A percentile compares a stretch with the other conserved stretches of the same genome.
Evolutionary conservation across 768 basidiomycete genomes (phyloP).

Genomic region (Cytidiella melzeri): DNA sequence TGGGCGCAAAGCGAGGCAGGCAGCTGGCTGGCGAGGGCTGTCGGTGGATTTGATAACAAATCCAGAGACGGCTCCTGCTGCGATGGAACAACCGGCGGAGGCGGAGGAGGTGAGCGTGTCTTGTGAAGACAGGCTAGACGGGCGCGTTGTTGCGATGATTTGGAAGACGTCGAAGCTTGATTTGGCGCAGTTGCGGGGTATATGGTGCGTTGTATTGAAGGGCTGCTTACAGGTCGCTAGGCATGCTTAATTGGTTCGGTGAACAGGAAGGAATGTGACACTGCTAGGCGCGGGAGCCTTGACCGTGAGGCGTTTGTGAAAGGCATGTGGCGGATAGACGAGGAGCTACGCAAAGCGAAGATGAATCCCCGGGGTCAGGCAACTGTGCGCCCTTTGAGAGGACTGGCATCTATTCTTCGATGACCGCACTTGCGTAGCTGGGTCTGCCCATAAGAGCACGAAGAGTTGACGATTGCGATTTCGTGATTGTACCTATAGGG

Average conservation of each 20-base stretch:
- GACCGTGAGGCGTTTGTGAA: conserved; percentile 61
- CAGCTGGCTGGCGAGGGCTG: conserved; percentile 69
- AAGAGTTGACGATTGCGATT: too few relatives aligned
- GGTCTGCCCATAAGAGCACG: neutral
- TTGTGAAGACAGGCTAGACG: conserved; percentile 46
- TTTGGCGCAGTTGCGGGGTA: conserved; percentile 44
- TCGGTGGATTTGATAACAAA: conserved; percentile 61
- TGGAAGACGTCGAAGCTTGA: conserved; percentile 61
- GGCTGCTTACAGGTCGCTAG: neutral
- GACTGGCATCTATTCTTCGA: neutral
- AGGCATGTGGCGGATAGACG: conserved; percentile 86
- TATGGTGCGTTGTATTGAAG: conserved; percentile 53
- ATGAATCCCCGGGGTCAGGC: conserved; percentile 6
- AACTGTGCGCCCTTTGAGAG: neutral
- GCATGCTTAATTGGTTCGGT: neutral
- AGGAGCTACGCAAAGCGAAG: conserved; percentile 66
- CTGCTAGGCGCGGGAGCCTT: conserved; percentile 46
- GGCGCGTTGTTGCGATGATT: conserved; percentile 48
- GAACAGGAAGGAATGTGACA: conserved; percentile 67
- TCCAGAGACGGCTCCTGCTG: conserved; percentile 26
- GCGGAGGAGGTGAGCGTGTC: conserved; percentile 32
- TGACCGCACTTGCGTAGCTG: conserved; percentile 4
- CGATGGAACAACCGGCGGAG: conserved; percentile 13
- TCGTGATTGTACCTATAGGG: too few relatives aligned
- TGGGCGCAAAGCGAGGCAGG: conserved; percentile 43